Percentiles rank a stretch among this genome's conserved stretches.
These are phyloP conservation scores for Rhodotorula sphaerocarpa DNA, from an alignment of 768 basidiomycete genomes.

Conservation along the genomic window DNA sequence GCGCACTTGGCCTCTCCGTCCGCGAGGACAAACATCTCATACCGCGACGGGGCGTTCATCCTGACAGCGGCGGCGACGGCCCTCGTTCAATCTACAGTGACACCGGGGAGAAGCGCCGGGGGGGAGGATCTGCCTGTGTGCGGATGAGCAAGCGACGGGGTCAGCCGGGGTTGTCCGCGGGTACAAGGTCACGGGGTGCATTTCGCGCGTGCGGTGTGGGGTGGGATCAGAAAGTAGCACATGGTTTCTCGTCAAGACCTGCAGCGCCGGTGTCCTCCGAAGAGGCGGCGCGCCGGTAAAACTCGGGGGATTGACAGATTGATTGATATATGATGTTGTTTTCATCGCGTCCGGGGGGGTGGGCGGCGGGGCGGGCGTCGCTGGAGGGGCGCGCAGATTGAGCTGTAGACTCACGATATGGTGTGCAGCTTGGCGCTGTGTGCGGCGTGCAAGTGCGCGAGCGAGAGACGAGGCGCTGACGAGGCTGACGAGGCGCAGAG, in stretches of 20 bases:
- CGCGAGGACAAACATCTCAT: slow-evolving; percentile 80
- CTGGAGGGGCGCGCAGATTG: neutral
- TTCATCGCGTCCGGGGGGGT: slow-evolving; percentile 18
- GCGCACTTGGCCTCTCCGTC: slow-evolving; percentile 91
- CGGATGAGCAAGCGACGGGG: neutral
- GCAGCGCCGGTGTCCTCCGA: neutral
- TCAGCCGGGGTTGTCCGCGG: neutral
- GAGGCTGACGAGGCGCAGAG: too few relatives aligned
- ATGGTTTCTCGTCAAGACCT: slow-evolving; percentile 25
- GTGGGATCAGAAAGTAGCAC: slow-evolving; percentile 36
- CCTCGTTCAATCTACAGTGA: neutral
- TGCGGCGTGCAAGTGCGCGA: neutral
- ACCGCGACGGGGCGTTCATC: slow-evolving; percentile 90
- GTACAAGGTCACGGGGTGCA: neutral
- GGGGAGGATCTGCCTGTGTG: neutral
- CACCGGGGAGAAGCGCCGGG: neutral
- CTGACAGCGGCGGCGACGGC: slow-evolving; percentile 39
- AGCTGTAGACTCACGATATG: neutral
- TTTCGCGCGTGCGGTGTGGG: neutral
- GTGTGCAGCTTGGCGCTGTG: neutral
- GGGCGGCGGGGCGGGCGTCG: neutral
- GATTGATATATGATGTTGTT: slow-evolving; percentile 31
- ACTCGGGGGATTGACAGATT: slow-evolving; percentile 55
- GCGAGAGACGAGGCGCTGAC: neutral
- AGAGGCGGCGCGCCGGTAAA: too few relatives aligned